These are phyloP conservation scores for Smittium culicis DNA, from an alignment of 371 early-diverging fungal species.

Conservation along the genomic window DNA sequence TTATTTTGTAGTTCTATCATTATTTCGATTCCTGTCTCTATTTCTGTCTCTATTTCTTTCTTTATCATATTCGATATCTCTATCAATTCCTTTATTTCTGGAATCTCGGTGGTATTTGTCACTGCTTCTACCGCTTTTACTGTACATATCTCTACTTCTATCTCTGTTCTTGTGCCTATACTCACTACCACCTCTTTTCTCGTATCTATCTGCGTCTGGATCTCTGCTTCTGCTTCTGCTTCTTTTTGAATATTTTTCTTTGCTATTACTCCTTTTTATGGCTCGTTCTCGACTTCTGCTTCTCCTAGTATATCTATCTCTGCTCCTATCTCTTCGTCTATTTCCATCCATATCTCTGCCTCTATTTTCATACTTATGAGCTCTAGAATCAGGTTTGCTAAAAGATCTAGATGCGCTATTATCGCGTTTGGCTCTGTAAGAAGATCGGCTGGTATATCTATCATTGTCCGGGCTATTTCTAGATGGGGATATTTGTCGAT, in stretches of 20 bases:
- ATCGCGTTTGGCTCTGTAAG: too few relatives aligned
- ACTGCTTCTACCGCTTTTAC: not conserved
- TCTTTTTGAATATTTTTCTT: not conserved
- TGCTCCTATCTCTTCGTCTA: not conserved
- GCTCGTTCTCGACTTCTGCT: not conserved
- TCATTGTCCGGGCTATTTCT: not conserved
- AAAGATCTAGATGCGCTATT: not conserved
- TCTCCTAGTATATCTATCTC: not conserved
- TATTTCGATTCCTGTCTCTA: too few relatives aligned
- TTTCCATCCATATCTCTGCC: not conserved
- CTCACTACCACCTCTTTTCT: not conserved
- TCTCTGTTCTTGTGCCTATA: not conserved
- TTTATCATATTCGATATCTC: not conserved
- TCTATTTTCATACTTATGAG: not conserved
- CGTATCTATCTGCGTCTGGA: not conserved
- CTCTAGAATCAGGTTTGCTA: not conserved
- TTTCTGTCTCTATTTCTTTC: slow-evolving; percentile 1
- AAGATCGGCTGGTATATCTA: too few relatives aligned
- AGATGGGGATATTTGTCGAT: too few relatives aligned
- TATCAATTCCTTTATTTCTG: not conserved
- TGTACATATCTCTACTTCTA: not conserved
- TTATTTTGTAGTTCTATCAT: too few relatives aligned
- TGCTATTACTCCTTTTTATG: not conserved
- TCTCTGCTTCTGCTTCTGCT: slow-evolving; percentile 2
- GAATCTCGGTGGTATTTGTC: not conserved